phyloP scores from a whole-genome alignment of 495 filamentous ascomycete species.

The Neurospora sp. region DNA sequence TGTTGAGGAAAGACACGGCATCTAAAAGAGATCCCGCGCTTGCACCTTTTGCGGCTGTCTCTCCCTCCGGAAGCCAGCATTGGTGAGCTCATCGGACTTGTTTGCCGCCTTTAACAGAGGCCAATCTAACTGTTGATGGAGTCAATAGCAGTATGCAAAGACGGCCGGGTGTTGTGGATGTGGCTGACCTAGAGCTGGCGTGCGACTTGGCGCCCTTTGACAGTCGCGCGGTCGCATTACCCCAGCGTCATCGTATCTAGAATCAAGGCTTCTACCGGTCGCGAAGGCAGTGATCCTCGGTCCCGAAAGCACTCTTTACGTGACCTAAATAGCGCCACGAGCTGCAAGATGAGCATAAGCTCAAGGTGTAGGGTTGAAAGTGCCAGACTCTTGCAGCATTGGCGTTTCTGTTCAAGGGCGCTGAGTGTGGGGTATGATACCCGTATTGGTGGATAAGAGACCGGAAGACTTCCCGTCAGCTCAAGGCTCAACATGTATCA shows the following conservation, averaged over 20 bases:
- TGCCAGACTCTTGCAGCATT: not conserved
- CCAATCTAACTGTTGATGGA: not conserved
- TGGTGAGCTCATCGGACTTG: not conserved
- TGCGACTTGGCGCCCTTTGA: not conserved
- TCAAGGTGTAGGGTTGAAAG: not conserved
- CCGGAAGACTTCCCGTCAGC: not conserved
- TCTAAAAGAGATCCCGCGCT: not conserved
- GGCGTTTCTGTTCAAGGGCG: not conserved
- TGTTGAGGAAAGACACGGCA: not conserved
- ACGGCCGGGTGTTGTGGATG: not conserved
- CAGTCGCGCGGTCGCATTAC: not conserved
- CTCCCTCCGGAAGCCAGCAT: not conserved
- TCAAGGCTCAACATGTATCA: not conserved
- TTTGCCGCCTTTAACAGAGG: not conserved
- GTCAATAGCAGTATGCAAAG: not conserved
- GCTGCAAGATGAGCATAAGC: not conserved
- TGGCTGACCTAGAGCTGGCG: not conserved
- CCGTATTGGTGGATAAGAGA: constrained; percentile 3
- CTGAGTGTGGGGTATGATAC: constrained; percentile 4
- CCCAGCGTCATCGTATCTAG: not conserved
- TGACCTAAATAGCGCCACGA: not conserved
- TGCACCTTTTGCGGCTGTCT: not conserved
- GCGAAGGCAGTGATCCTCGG: not conserved
- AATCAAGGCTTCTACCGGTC: not conserved
- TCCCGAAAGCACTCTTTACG: constrained; percentile 1